Evolutionary conservation across 805 yeast genomes (phyloP), one percentile per base, ranked within the genome.

Genomic region (Ogataea pini): DNA sequence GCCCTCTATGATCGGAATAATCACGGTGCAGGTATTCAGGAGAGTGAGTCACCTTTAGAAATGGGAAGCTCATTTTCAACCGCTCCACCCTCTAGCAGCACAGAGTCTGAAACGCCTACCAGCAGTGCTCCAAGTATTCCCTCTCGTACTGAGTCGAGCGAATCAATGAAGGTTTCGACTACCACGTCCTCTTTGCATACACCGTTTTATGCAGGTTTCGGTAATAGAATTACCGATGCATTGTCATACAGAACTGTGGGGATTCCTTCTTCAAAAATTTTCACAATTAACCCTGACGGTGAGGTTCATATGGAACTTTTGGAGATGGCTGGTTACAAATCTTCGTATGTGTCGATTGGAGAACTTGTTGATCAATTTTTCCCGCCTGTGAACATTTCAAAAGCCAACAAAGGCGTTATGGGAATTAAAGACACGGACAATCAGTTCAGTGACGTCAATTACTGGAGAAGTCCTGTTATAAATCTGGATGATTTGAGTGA

Each of bases 141-240:
- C 12, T 24, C 41, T 4, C 12, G 18, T 14, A 12, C 24, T 22
- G n/a, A 17, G 2, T 25, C 33, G 7, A 12, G 32, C 12, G 38
- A 32, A 17, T 22, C 25, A 22, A 8, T 22, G 7, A 22, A 22
- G 8, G 25, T 22, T 8, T 8, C 25, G 8, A 22, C 5, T 22
- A 8, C 25, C 25, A 22, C 25, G 5, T 22, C 25, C 38, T 14
- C 19, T 36, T 77, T 72, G 28, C 71, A 79, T 41, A 86, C 92
- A 0, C 97, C 97, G 3, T 94, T 94, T 62, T 90, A 89, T 67
- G 99, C 99, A 12, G 99, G 99, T 0, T 94, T 94, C 67, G 99
- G 99, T 25, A 94, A 94, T 63, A 75, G 96, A 56, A 94, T 94
- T 51, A 94, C 99, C 2, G 99, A 94, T 70, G 98, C 98, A 6